These are phyloP conservation scores for Orbilia oligospora DNA, from an alignment of 2,329 filamentous ascomycete species.

Conservation along the genomic window DNA sequence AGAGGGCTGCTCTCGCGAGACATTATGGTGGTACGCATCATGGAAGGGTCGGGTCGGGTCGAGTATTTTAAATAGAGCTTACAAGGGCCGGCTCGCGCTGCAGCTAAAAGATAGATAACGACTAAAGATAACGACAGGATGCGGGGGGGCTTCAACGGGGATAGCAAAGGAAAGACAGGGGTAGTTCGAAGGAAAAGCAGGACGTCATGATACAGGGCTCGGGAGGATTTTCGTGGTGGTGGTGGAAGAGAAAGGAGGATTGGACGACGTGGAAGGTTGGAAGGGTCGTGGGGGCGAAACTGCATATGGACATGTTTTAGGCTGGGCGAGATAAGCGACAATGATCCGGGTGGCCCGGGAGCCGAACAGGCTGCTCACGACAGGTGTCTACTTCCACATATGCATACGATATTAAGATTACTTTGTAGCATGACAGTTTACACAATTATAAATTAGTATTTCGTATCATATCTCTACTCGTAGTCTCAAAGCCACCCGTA, in stretches of 20 bases:
- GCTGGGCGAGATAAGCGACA: conserved; percentile 53
- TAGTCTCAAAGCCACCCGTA: background rate
- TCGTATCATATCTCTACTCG: conserved; percentile 10
- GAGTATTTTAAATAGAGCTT: conserved; percentile 1
- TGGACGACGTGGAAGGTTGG: conserved; percentile 5
- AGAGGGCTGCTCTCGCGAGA: conserved; percentile 46
- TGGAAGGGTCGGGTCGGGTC: background rate
- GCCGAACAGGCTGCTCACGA: conserved; percentile 8
- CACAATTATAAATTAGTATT: conserved; percentile 7
- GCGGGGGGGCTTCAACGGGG: conserved; percentile 17
- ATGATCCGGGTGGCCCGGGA: conserved; percentile 27
- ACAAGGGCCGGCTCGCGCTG: background rate
- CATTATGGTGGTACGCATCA: conserved; percentile 6
- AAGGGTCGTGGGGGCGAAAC: conserved; percentile 23
- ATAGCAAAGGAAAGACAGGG: conserved; percentile 13
- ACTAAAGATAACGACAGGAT: conserved; percentile 33
- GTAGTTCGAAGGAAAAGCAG: conserved; percentile 16
- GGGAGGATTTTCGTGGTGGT: conserved; percentile 9
- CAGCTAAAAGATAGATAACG: conserved; percentile 2
- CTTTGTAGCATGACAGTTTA: too few species aligned
- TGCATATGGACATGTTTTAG: conserved; percentile 8
- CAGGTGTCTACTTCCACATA: conserved; percentile 3
- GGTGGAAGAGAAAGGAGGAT: background rate
- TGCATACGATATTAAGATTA: background rate
- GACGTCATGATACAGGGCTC: conserved; percentile 42